These are phyloP conservation scores for Pythium coloratum DNA, from an alignment of 352 stramenopile genomes.

Conservation along the genomic window DNA sequence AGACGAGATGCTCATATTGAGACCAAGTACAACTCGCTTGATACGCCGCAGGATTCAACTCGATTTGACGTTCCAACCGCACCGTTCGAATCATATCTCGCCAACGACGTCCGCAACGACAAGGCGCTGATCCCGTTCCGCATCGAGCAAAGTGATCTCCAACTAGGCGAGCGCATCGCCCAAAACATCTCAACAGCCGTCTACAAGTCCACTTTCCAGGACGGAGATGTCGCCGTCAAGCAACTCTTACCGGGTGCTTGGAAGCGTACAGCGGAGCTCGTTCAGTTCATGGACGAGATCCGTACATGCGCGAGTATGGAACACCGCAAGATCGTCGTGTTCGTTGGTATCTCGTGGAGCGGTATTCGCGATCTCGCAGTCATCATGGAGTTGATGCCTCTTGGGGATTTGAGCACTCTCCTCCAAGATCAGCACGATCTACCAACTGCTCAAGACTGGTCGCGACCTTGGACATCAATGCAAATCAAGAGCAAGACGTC, in stretches of 20 bases:
- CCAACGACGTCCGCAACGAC: constrained; percentile 30
- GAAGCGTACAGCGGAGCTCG: constrained; percentile 18
- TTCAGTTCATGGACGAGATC: constrained; percentile 43
- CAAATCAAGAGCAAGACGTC: constrained; percentile 13
- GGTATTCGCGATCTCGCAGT: constrained; percentile 32
- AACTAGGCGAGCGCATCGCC: constrained; percentile 11
- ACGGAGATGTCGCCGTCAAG: constrained; percentile 24
- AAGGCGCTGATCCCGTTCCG: constrained; percentile 15
- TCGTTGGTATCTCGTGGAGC: constrained; percentile 36
- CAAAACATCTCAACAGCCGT: constrained; percentile 23
- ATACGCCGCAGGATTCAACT: neutral
- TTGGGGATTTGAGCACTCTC: constrained; percentile 22
- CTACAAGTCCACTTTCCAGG: constrained; percentile 3
- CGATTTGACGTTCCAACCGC: neutral
- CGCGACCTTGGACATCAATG: neutral
- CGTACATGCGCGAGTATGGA: constrained; percentile 32
- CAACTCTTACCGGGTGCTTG: constrained; percentile 19
- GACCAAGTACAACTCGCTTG: neutral
- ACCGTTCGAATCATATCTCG: constrained; percentile 9
- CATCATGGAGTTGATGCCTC: constrained; percentile 35
- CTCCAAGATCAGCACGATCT: neutral
- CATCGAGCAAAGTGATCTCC: constrained; percentile 15
- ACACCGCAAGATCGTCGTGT: constrained; percentile 37
- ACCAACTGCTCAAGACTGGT: neutral
- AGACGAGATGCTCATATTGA: no score